Conservation (phyloP, 108 stramenopile genomes). For the Tribonema minus region DNA sequence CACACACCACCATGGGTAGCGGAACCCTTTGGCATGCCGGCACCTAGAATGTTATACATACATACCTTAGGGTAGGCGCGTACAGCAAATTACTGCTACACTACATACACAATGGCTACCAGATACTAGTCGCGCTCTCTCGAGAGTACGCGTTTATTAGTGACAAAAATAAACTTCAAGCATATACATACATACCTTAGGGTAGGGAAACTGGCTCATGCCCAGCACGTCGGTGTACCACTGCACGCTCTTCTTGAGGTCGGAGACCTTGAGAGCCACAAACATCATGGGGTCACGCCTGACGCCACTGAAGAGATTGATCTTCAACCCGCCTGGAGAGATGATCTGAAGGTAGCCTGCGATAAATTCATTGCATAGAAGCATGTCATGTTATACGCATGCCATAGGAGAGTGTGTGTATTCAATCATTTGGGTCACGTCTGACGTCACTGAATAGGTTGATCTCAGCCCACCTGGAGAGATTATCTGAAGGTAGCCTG, state of each 20-base stretch:
- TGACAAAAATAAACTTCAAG: too few relatives aligned
- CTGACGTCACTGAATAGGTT: constrained; percentile 24
- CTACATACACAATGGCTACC: too few relatives aligned
- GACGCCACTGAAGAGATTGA: constrained; percentile 24
- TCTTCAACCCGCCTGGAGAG: constrained; percentile 26
- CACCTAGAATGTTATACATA: too few relatives aligned
- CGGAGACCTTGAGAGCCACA: constrained; percentile 33
- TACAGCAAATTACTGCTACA: too few relatives aligned
- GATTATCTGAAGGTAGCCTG: constrained; percentile 20
- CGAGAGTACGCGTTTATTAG: too few relatives aligned
- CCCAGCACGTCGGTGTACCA: constrained; percentile 42
- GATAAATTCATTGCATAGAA: too few relatives aligned
- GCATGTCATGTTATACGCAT: too few relatives aligned
- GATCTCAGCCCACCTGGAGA: constrained; percentile 29
- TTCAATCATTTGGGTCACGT: constrained; percentile 43
- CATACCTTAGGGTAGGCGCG: too few relatives aligned
- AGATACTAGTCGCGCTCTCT: too few relatives aligned
- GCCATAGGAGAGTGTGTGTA: too few relatives aligned
- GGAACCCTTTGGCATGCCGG: too few relatives aligned
- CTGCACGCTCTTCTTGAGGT: constrained; percentile 17
- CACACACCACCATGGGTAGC: too few relatives aligned
- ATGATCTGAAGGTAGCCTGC: constrained; percentile 21
- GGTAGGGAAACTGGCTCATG: constrained; percentile 33
- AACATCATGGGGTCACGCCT: constrained; percentile 47
- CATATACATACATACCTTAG: constrained; percentile 9